These are phyloP conservation scores for Physaria fendleri DNA, from an alignment of 345 rosid species.

Conservation along the genomic window DNA sequence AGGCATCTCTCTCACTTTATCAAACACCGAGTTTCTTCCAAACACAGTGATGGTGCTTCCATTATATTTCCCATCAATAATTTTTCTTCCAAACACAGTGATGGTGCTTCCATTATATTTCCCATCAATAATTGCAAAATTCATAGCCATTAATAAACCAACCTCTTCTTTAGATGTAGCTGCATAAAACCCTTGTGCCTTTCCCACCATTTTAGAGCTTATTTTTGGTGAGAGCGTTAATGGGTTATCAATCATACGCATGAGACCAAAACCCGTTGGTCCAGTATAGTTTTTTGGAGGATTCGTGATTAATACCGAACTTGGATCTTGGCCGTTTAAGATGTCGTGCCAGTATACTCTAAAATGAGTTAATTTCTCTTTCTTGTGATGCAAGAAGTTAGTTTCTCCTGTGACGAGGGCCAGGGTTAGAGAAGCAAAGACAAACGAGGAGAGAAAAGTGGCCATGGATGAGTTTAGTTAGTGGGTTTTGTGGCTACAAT, in stretches of 20 bases:
- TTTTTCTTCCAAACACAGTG: constrained; percentile 61
- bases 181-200: constrained; percentile 68
- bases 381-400: constrained; percentile 24
- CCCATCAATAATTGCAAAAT: constrained; percentile 52
- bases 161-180: constrained; percentile 40
- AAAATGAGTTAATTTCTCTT: constrained; percentile 57
- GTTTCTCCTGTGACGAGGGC: constrained; percentile 9
- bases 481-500: constrained; percentile 11
- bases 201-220: constrained; percentile 58
- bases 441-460: not conserved
- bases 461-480: constrained; percentile 10
- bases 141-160: constrained; percentile 59
- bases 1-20: constrained; percentile 64
- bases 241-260: constrained; percentile 59
- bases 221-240: constrained; percentile 45
- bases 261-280: constrained; percentile 34
- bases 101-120: constrained; percentile 64
- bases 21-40: constrained; percentile 49
- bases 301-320: constrained; percentile 33
- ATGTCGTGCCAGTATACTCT: constrained; percentile 63
- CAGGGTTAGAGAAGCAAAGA: constrained; percentile 8
- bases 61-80: constrained; percentile 57
- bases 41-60: constrained; percentile 60
- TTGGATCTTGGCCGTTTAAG: constrained; percentile 35
- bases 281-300: constrained; percentile 17